phyloP scores from a whole-genome alignment of 768 basidiomycete genomes.

The Artomyces pyxidatus region DNA sequence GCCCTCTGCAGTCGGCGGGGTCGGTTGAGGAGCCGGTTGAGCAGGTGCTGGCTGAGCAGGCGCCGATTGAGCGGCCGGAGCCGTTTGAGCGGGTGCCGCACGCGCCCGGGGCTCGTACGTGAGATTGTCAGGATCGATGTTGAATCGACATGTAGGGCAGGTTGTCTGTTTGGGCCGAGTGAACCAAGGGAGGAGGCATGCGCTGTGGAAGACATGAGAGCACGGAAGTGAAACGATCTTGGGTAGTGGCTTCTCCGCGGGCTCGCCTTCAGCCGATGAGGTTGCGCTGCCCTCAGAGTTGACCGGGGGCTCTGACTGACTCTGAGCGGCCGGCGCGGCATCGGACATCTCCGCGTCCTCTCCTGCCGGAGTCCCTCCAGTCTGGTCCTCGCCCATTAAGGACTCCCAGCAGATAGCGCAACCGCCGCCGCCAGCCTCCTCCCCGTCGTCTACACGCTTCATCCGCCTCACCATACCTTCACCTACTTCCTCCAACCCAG shows the following conservation, averaged over 20 bases:
- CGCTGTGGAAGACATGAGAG: conserved; percentile 73
- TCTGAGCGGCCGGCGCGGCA: neutral
- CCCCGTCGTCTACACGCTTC: conserved; percentile 39
- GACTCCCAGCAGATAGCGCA: conserved; percentile 78
- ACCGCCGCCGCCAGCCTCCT: conserved; percentile 26
- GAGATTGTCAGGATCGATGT: conserved; percentile 72
- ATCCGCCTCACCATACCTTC: conserved; percentile 57
- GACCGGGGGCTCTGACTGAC: conserved; percentile 6
- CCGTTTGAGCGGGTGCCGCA: conserved; percentile 1
- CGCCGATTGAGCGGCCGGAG: neutral
- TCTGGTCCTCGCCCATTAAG: conserved; percentile 31
- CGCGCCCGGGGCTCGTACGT: conserved; percentile 30
- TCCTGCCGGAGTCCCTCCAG: neutral
- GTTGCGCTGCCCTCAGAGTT: conserved; percentile 11
- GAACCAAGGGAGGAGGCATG: conserved; percentile 79
- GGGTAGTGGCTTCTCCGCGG: conserved; percentile 18
- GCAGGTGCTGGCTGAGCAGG: conserved; percentile 11
- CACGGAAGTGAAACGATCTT: conserved; percentile 68
- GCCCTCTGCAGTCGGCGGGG: neutral
- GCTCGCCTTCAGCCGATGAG: neutral
- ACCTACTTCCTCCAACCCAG: conserved; percentile 59
- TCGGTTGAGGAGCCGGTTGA: conserved; percentile 5
- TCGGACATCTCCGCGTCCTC: neutral
- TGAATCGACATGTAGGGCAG: conserved; percentile 77
- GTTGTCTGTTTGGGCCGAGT: conserved; percentile 71